Evolutionary conservation across 176 grass and related monocot genomes (phyloP).

Genomic region (Hsuehochloa calcarea): DNA sequence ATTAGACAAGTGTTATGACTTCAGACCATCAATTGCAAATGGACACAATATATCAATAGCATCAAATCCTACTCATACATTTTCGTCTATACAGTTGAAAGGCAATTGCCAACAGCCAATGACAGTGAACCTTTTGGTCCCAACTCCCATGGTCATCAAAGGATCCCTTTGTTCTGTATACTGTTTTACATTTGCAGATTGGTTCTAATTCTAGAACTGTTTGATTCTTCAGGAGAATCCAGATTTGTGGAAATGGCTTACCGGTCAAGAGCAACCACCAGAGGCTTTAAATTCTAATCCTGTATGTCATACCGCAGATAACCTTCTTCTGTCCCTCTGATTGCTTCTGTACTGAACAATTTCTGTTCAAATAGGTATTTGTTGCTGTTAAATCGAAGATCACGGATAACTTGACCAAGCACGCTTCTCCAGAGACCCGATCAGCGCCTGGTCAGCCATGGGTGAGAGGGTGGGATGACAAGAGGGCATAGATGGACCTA

Average conservation of each 20-base stretch:
- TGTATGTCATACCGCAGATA: slow-evolving; percentile 41
- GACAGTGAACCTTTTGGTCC: not conserved
- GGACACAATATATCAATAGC: not conserved
- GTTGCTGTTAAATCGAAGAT: slow-evolving; percentile 65
- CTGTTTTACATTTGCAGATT: not conserved
- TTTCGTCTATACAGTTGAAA: not conserved
- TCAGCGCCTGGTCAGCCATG: slow-evolving; percentile 80
- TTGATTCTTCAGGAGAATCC: slow-evolving; percentile 80
- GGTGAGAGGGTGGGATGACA: slow-evolving; percentile 96
- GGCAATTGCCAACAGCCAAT: not conserved
- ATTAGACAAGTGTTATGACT: not conserved
- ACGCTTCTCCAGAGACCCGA: slow-evolving; percentile 71
- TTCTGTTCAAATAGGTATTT: slow-evolving; percentile 58
- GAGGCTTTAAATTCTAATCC: slow-evolving; percentile 57
- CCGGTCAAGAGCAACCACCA: slow-evolving; percentile 78
- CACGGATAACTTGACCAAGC: slow-evolving; percentile 61
- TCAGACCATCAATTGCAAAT: not conserved
- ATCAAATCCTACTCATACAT: not conserved
- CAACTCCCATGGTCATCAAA: not conserved
- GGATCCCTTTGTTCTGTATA: not conserved
- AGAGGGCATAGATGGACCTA: slow-evolving; percentile 63
- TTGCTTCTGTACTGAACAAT: not conserved
- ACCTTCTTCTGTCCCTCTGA: not conserved
- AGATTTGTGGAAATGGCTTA: slow-evolving; percentile 97
- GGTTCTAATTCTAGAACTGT: not conserved